Evolutionary conservation across 371 early-diverging fungal species (phyloP), one percentile per base, ranked within the genome.

Genomic region (Pancytospora philotis): DNA sequence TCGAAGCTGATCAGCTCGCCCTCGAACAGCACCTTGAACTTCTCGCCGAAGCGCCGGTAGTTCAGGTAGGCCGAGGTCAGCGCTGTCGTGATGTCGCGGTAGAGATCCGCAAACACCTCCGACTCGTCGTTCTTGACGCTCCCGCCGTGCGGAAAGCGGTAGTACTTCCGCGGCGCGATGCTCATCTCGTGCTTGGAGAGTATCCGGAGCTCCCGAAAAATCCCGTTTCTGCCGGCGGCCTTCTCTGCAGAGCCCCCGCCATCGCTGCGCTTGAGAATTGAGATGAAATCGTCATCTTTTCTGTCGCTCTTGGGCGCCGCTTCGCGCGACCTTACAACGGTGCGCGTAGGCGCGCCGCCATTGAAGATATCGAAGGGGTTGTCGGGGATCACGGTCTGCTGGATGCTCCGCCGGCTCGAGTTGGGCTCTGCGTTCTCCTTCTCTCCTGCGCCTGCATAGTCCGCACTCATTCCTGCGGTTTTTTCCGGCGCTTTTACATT

Each of bases 41-140:
- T 8, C 8, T 60, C 51, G 36, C 45, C 45, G 45, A 60, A 60
- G 36, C 45, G 36, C 30, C 60, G 36, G 28, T 49, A 60, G 37
- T 60, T 60, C 6, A 10, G 13, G 34, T 49, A 60, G 36, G 37
- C 60, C 10, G 60, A 41, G 10, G 37, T 13, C 8, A 60, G 10
- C n/a, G 60, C 60, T 41, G 8, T 60, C 8, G 45, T 8, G 34
- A 10, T 50, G n/a, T 34, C 60, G 10, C 28, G 13, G 6, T 41
- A 8, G 10, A 49, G 36, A 22, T 6, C 13, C 48, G 6, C 8
- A 60, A 60, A 60, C n/a, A 34, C 45, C 8, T 6, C 60, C 8
- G 51, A 49, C 6, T 60, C 60, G 45, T 60, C 60, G 28, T 60
- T 60, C 30, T 41, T 60, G 28, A 60, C 10, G 49, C 6, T 6